Base-by-base conservation (phyloP, 495 filamentous ascomycete genomes). In the Neurospora sp. region DNA sequence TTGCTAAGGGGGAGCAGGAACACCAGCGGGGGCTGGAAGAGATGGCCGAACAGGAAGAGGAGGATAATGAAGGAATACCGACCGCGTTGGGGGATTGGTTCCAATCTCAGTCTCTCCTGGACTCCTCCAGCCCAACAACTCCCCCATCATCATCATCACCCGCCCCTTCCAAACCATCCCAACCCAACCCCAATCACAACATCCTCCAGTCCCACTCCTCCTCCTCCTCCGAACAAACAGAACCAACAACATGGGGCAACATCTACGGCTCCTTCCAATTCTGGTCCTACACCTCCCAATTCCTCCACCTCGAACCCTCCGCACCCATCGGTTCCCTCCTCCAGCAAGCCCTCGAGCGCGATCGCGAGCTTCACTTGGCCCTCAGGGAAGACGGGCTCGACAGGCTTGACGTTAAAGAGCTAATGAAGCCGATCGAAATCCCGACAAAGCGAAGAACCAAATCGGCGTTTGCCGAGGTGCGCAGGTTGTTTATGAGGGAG, bases 341-440 rank as follows among this genome's bases (percentile, higher is more conserved):
- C 7, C 65, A 40, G 3, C 41, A 12, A 16, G 73, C 73, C 5
- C 73, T 74, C 39, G 71, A 61, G 18, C 22, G 22, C 65, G 73
- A 74, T 39, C 65, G 42, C n/a, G 16, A 31, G 10, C 61, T 74
- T 71, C 71, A 65, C 44, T 8, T 70, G 7, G 71, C 68, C 5
- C 37, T 42, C 16, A 11, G 16, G 31, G 8, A n/a, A 14, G 6
- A 31, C 12, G 22, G 14, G 48, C 5, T 42, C 14, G 40, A 46
- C 8, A 46, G 7, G 27, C 12, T 4, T 18, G 20, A 14, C 20
- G 12, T 65, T 11, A 9, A 65, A 37, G 53, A 65, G 27, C 27
- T 65, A 9, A 65, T 65, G 53, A 31, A 31, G 6, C 53, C 53
- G 3, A 35, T 65, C 11, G 12, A 31, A 18, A 65, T 65, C 6